phyloP scores from a whole-genome alignment of 352 stramenopile genomes.

The Phytopythium oedochilum region DNA sequence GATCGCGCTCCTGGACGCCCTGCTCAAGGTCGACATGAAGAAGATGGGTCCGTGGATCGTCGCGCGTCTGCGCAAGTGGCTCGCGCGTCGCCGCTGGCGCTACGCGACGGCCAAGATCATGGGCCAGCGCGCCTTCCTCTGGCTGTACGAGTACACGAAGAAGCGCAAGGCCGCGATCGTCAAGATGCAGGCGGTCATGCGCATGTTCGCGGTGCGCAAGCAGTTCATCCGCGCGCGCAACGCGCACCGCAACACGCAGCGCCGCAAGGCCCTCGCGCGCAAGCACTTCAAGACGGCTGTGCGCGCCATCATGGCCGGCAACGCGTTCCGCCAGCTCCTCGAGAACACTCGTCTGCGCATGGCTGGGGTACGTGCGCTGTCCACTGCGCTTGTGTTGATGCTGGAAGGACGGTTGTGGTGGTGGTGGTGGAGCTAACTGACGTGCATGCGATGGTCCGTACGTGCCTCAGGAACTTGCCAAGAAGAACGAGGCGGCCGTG shows the following conservation, averaged over 20 bases:
- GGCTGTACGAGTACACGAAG: constrained; percentile 69
- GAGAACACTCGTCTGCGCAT: constrained; percentile 44
- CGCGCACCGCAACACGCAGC: constrained; percentile 52
- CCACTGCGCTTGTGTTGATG: background rate
- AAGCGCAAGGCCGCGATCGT: constrained; percentile 71
- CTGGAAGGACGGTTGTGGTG: no score
- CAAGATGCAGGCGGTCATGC: constrained; percentile 82
- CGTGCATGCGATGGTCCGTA: background rate
- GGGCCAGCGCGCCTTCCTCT: constrained; percentile 76
- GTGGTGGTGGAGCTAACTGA: background rate
- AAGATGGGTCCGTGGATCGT: constrained; percentile 88
- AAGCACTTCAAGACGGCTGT: constrained; percentile 76
- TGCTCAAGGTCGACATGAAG: constrained; percentile 88
- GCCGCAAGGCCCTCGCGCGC: constrained; percentile 56
- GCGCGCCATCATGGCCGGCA: constrained; percentile 51
- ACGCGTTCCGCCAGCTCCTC: constrained; percentile 69
- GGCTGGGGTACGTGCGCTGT: constrained; percentile 9
- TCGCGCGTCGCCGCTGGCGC: constrained; percentile 78
- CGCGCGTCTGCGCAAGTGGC: constrained; percentile 77
- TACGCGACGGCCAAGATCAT: constrained; percentile 85
- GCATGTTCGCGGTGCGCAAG: constrained; percentile 84
- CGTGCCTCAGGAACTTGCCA: constrained; percentile 19
- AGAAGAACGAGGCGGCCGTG: constrained; percentile 51
- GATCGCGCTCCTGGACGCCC: constrained; percentile 82
- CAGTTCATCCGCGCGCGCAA: constrained; percentile 74